Percentiles rank a stretch among this genome's conserved stretches.
Conservation (phyloP, 768 basidiomycete species). For the Lactifluus volemus region DNA sequence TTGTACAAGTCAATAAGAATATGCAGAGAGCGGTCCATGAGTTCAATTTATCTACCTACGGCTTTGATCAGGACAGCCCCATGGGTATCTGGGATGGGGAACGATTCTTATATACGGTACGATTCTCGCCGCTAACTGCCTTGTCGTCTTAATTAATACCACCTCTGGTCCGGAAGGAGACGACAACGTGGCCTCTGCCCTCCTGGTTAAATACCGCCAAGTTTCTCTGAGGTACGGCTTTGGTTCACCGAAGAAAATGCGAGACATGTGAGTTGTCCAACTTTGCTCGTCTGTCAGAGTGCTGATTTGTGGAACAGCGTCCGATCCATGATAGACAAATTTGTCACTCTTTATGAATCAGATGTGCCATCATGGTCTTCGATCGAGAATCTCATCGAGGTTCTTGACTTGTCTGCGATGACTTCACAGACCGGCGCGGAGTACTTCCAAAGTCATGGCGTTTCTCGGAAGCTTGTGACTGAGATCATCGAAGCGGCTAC, state of each 20-base stretch:
- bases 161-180: not conserved
- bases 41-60: conserved; percentile 56
- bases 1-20: conserved; percentile 68
- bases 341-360: conserved; percentile 45
- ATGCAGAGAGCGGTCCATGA: conserved; percentile 67
- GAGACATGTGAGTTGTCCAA: conserved; percentile 7
- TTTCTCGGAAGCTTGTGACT: conserved; percentile 46
- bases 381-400: conserved; percentile 28
- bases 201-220: conserved; percentile 10
- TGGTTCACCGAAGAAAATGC: not conserved
- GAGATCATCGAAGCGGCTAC: conserved; percentile 74
- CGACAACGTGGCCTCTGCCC: not conserved
- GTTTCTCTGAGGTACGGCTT: conserved; percentile 15
- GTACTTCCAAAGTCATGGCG: conserved; percentile 44
- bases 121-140: conserved; percentile 16
- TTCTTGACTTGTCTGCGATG: conserved; percentile 25
- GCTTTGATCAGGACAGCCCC: conserved; percentile 40
- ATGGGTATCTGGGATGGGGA: conserved; percentile 82
- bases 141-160: not conserved
- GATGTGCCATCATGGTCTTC: conserved; percentile 52
- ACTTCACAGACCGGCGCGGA: conserved; percentile 43
- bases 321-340: conserved; percentile 38
- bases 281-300: not conserved
- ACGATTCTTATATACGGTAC: conserved; percentile 55
- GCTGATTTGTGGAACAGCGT: conserved; percentile 35